Percentiles rank a stretch among this genome's conserved stretches.
Conservation (phyloP, 1,139 yeast genomes). For the Hemisphaericaspora xylofermentans region DNA sequence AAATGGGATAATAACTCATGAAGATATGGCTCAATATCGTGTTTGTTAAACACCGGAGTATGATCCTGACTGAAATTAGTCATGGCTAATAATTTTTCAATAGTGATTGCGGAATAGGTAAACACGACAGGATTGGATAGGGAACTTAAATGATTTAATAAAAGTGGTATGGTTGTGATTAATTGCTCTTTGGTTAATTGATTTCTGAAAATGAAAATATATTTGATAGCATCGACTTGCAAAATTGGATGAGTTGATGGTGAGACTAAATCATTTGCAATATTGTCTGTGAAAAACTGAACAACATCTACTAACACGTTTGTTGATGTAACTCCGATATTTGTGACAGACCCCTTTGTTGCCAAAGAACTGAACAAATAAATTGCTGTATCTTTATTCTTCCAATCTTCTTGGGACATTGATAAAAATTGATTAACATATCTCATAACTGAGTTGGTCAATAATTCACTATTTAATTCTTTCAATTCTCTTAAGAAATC, state of each 20-base stretch:
- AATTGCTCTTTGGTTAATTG: slow-evolving; percentile 87
- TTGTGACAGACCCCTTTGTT: slow-evolving; percentile 82
- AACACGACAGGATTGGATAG: slow-evolving; percentile 75
- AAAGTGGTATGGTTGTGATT: slow-evolving; percentile 73
- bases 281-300: slow-evolving; percentile 74
- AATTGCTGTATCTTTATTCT: slow-evolving; percentile 81
- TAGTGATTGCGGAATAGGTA: slow-evolving; percentile 90
- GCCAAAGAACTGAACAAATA: slow-evolving; percentile 88
- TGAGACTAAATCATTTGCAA: slow-evolving; percentile 75
- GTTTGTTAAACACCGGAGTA: slow-evolving; percentile 62
- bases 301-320: slow-evolving; percentile 85
- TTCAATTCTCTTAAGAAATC: slow-evolving; percentile 87
- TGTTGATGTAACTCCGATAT: slow-evolving; percentile 85
- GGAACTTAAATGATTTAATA: slow-evolving; percentile 61
- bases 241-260: slow-evolving; percentile 63
- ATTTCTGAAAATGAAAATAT: slow-evolving; percentile 84
- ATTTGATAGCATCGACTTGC: slow-evolving; percentile 90
- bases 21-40: slow-evolving; percentile 56
- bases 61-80: slow-evolving; percentile 53
- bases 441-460: slow-evolving; percentile 74
- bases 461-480: slow-evolving; percentile 69
- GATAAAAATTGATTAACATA: slow-evolving; percentile 70
- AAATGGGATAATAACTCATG: slow-evolving; percentile 59
- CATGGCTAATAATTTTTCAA: slow-evolving; percentile 82
- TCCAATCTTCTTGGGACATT: slow-evolving; percentile 63